Base-by-base conservation (phyloP, 495 filamentous ascomycete genomes). In the Neurospora sp. region DNA sequence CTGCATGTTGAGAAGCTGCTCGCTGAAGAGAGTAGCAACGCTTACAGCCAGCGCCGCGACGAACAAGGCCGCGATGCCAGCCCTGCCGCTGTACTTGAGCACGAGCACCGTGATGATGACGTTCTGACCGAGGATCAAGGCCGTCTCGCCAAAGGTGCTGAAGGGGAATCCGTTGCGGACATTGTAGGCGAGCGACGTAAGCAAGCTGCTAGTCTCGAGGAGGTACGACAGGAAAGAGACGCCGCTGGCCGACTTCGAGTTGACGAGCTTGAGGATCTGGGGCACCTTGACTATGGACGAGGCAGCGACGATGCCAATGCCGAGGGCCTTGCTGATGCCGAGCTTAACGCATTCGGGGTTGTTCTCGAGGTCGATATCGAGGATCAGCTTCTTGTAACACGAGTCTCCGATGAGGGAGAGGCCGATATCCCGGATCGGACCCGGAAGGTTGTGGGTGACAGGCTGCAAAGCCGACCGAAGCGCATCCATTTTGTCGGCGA, bases 91-190 rank as follows among this genome's bases (percentile, higher is more conserved):
- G 79, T 92, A 97, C 73, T 90, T 89, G 82, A 99, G 81, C 70
- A 99, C 93, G 75, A 98, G 80, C 42, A 92, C 87, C 8, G 91
- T 87, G 77, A 99, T 95, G 69, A 93, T 89, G 37, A 97, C 87
- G 85, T 99, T 96, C 84, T 99, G 96, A 59, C 90, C 89, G 16
- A 94, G 87, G 73, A 99, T 96, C 76, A 98, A 85, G 42, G 92
- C 93, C 47, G 93, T 93, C 87, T 99, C 96, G 78, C 96, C 96
- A 77, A 91, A 99, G 20, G 96, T 98, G 85, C 91, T 95, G 82
- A 98, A 96, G 18, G 96, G 95, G 78, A 96, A 97, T 7, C 90
- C 90, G 76, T 93, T 91, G 78, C 96, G 91, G 71, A 92, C 85
- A 80, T 96, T 96, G 83, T 99, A 99, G 39, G 91, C 92, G 53